A percentile compares a stretch with the other conserved stretches of the same genome.
Evolutionary conservation across 352 stramenopile species (phyloP).

Genomic region (Peronospora belbahrii): DNA sequence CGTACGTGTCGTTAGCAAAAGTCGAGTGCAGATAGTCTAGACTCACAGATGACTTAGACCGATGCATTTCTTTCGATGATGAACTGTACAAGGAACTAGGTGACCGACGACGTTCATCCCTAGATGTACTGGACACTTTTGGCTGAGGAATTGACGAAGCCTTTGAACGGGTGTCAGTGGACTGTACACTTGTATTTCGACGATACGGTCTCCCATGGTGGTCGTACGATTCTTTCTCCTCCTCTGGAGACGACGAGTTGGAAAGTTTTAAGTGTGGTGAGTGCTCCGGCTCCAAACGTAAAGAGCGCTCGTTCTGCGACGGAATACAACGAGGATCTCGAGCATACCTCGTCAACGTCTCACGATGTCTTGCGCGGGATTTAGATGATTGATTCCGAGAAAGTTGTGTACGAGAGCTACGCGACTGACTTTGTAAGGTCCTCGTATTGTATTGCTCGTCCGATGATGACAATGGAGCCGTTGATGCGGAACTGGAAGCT

Average conservation of each 20-base stretch:
- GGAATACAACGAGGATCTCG: neutral
- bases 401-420: neutral
- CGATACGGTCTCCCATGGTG: slow-evolving; percentile 2
- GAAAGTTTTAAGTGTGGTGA: slow-evolving; percentile 4
- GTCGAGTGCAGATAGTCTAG: slow-evolving; percentile 3
- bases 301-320: slow-evolving; percentile 1
- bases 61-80: neutral
- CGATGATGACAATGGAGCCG: neutral
- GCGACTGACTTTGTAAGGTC: neutral
- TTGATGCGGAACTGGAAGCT: slow-evolving; percentile 12
- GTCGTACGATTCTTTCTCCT: slow-evolving; percentile 6
- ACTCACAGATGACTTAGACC: slow-evolving; percentile 8
- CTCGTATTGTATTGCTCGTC: neutral
- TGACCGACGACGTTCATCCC: slow-evolving; percentile 5
- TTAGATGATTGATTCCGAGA: neutral
- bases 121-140: slow-evolving; percentile 1
- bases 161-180: slow-evolving; percentile 6
- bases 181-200: slow-evolving; percentile 2
- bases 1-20: slow-evolving; percentile 1
- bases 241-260: slow-evolving; percentile 7
- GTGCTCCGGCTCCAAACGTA: slow-evolving; percentile 4
- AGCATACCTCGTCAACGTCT: neutral
- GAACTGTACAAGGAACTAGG: slow-evolving; percentile 2
- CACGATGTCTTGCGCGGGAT: slow-evolving; percentile 3
- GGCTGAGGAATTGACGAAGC: slow-evolving; percentile 12